Evolutionary conservation across 2,329 filamentous ascomycete genomes (phyloP).

Genomic region (Aspergillus texensis): DNA sequence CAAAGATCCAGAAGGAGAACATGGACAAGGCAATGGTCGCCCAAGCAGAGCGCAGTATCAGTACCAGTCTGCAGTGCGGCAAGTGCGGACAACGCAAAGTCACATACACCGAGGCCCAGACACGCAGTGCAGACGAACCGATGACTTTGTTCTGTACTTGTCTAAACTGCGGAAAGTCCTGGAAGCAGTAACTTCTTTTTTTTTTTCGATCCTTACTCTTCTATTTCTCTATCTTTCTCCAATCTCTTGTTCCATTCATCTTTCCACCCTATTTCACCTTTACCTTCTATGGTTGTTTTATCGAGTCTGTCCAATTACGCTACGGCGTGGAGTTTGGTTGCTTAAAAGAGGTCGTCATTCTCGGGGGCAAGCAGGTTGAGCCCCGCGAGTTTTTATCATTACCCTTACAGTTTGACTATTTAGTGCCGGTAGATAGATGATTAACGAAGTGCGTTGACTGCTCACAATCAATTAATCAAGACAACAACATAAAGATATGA

Average conservation of each 20-base stretch:
- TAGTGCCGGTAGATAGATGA: constrained; percentile 4
- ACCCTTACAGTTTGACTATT: background rate
- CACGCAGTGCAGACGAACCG: constrained; percentile 91
- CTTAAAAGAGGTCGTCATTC: constrained; percentile 5
- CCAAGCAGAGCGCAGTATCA: constrained; percentile 87
- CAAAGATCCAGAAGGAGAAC: constrained; percentile 82
- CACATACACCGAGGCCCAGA: constrained; percentile 95
- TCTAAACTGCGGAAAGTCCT: constrained; percentile 52
- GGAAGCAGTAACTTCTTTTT: constrained; percentile 40
- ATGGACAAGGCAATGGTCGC: constrained; percentile 97
- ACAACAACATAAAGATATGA: background rate
- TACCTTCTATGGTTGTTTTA: background rate
- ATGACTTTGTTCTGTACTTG: constrained; percentile 55
- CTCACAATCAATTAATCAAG: background rate
- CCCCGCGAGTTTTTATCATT: background rate
- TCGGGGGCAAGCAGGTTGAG: background rate
- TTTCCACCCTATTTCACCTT: background rate
- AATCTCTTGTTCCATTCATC: background rate
- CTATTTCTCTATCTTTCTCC: background rate
- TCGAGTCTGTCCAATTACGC: constrained; percentile 1
- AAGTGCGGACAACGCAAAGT: constrained; percentile 94
- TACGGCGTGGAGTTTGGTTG: constrained; percentile 5
- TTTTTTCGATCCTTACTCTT: constrained; percentile 4
- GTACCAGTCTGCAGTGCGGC: constrained; percentile 82
- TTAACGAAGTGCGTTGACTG: constrained; percentile 1